A percentile compares a stretch with the other conserved stretches of the same genome.
Evolutionary conservation across 768 basidiomycete species (phyloP).

Genomic region (Mycena rosella): DNA sequence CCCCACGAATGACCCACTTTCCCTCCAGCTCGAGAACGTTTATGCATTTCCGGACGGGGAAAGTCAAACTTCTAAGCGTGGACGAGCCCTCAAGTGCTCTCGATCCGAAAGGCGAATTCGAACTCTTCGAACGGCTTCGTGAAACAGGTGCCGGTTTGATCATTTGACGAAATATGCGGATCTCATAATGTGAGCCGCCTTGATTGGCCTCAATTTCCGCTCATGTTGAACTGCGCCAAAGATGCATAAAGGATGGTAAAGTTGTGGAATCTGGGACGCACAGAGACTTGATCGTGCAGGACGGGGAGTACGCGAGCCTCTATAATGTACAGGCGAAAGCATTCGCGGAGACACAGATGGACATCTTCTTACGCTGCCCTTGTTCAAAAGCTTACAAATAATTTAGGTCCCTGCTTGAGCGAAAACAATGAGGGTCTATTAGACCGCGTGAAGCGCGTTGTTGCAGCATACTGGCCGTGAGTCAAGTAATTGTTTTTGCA

Average conservation of each 20-base stretch:
- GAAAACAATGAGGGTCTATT: no score
- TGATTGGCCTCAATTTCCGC: not conserved
- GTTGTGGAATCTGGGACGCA: conserved; percentile 30
- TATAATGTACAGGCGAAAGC: conserved; percentile 48
- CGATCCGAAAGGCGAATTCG: conserved; percentile 34
- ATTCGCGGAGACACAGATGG: conserved; percentile 34
- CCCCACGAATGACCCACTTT: no score
- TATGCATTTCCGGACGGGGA: no score
- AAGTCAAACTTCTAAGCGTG: conserved; percentile 31
- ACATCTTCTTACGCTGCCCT: no score
- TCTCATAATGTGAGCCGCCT: conserved; percentile 33
- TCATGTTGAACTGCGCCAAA: no score
- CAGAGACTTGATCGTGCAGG: conserved; percentile 22
- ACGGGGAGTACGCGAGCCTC: conserved; percentile 34
- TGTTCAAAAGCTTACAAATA: no score
- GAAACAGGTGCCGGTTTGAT: conserved; percentile 31
- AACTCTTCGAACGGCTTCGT: conserved; percentile 32
- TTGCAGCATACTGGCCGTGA: no score
- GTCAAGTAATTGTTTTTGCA: no score
- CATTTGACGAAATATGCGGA: conserved; percentile 37
- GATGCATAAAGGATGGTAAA: conserved; percentile 37
- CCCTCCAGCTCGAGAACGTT: conserved; percentile 39
- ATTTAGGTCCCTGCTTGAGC: no score
- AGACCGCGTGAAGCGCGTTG: no score
- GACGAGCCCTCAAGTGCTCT: conserved; percentile 37